Conservation (phyloP, 2,329 filamentous ascomycete genomes). For the Ophiocordyceps camponoti-saundersi region DNA sequence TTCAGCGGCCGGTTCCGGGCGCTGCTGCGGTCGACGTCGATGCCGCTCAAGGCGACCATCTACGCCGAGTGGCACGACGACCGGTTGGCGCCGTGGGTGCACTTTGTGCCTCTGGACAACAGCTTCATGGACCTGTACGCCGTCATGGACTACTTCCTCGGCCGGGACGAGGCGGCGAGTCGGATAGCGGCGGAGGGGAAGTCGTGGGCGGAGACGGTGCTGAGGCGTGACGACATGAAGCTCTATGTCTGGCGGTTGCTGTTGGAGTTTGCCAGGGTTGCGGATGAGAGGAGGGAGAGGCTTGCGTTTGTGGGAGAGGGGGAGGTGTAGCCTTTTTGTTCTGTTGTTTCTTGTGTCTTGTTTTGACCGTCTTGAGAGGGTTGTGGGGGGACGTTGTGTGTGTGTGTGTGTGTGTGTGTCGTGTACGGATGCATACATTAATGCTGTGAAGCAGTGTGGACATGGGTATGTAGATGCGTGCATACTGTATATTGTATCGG, state of each 20-base stretch:
- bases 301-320: slow-evolving; percentile 20
- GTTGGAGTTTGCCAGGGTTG: slow-evolving; percentile 37
- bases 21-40: slow-evolving; percentile 45
- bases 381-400: too few relatives aligned
- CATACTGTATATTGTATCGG: too few relatives aligned
- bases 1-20: slow-evolving; percentile 45
- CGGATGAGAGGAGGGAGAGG: slow-evolving; percentile 24
- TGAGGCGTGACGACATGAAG: slow-evolving; percentile 48
- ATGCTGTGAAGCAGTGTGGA: too few relatives aligned
- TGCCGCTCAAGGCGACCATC: slow-evolving; percentile 55
- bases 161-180: slow-evolving; percentile 35
- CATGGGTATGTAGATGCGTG: too few relatives aligned
- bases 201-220: slow-evolving; percentile 42
- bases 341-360: too few relatives aligned
- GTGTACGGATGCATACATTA: too few relatives aligned
- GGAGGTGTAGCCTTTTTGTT: not conserved
- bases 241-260: slow-evolving; percentile 47
- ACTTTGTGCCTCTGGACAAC: slow-evolving; percentile 58
- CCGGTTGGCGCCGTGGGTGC: slow-evolving; percentile 50
- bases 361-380: too few relatives aligned
- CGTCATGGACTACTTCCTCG: slow-evolving; percentile 46
- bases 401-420: too few relatives aligned
- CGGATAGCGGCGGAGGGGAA: slow-evolving; percentile 42
- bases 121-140: slow-evolving; percentile 49
- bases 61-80: slow-evolving; percentile 64